Evolutionary conservation across 805 yeast species (phyloP), one percentile per base, ranked within the genome.

Genomic region (Huiozyma naganishii): DNA sequence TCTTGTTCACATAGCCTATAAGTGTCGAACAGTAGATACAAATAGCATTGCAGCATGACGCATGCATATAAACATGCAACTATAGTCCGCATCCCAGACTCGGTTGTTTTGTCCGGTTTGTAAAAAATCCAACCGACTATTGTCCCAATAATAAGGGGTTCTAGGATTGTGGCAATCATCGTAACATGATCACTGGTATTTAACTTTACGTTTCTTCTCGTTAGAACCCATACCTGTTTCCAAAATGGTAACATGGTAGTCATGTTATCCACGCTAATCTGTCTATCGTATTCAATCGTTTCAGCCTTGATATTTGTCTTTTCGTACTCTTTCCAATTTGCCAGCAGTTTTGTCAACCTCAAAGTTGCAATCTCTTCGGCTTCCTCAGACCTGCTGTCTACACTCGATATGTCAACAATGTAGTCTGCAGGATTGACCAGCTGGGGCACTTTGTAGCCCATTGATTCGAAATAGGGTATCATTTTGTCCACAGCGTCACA

Each of bases 61-160:
- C 77, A 64, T 8, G 73, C 70, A 53, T 80, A 79, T 6, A 78
- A 49, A 1, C 78, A 65, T 8, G 78, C 74, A 28, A 75, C 61
- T 6, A 58, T 59, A 1, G 94, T 72, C 48, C 94, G 64, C 17
- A 83, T 71, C 6, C 95, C 95, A 13, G 71, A 74, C n/a, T 42
- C 29, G 0, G 58, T 41, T 2, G 45, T 45, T 13, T 43, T 41
- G 39, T 54, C 55, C 3, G 88, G 88, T 50, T 74, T 74, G 56
- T 63, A 80, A 54, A 80, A 86, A 36, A 86, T 71, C 88, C 92
- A 83, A 0, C 95, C 95, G 36, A 74, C 64, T n/a, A 78, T 64
- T 2, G 77, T 55, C 0, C 87, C 82, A 48, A 83, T 62, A 6
- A 79, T 50, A 0, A 74, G 42, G 35, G 79, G 74, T n/a, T 68